These are phyloP conservation scores for Cladosporium sp. DNA, from an alignment of 2,329 filamentous ascomycete species.

Conservation along the genomic window DNA sequence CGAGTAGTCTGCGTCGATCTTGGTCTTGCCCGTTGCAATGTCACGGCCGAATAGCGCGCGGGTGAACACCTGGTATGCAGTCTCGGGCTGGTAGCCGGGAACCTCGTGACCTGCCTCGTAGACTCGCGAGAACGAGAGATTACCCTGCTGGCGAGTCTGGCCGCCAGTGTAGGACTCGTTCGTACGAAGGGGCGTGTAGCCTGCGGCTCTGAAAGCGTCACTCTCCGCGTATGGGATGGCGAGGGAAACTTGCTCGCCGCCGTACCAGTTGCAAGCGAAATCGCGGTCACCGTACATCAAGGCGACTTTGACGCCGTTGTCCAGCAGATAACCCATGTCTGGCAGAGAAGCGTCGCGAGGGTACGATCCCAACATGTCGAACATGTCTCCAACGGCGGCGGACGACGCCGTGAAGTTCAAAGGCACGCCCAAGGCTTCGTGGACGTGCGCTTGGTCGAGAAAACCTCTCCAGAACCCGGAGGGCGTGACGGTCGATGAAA, in stretches of 20 bases:
- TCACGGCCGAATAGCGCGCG: constrained; percentile 44
- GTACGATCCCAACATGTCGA: constrained; percentile 37
- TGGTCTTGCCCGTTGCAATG: constrained; percentile 40
- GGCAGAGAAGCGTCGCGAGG: constrained; percentile 36
- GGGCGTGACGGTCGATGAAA: constrained; percentile 38
- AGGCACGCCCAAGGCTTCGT: constrained; percentile 53
- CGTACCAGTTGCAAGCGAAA: constrained; percentile 48
- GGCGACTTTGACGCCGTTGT: constrained; percentile 52
- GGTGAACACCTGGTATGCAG: constrained; percentile 46
- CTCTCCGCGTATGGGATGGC: constrained; percentile 53
- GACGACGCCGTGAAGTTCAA: constrained; percentile 52
- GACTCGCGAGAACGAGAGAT: constrained; percentile 27
- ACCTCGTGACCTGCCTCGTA: constrained; percentile 39
- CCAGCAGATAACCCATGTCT: constrained; percentile 39
- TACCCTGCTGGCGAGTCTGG: constrained; percentile 26
- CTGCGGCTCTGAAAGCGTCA: constrained; percentile 42
- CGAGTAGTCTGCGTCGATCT: neutral
- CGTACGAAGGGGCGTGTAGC: constrained; percentile 36
- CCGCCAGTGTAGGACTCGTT: constrained; percentile 22
- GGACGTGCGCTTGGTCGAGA: constrained; percentile 53
- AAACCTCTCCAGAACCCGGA: constrained; percentile 47
- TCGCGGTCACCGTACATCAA: constrained; percentile 66
- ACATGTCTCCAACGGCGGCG: constrained; percentile 34
- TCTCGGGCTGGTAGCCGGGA: constrained; percentile 46
- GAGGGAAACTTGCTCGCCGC: constrained; percentile 50